Base-by-base conservation (phyloP, 306 rosid species). In the Sechiopsis laciniata region DNA sequence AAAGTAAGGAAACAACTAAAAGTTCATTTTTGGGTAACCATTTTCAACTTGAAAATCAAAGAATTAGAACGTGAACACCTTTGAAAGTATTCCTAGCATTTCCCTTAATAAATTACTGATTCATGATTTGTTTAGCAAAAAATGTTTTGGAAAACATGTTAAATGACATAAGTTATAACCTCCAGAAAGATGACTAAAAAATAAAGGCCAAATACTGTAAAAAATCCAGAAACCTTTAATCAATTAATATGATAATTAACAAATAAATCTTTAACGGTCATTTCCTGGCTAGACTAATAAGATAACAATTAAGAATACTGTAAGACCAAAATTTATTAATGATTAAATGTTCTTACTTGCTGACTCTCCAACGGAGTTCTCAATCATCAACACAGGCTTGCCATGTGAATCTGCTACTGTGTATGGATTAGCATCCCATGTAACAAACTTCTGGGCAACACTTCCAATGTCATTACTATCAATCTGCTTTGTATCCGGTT, bases 401-500 rank as follows among this genome's bases (percentile, higher is more conserved):
- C 90, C 83, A 75, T 82, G 87, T 45, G 90, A 82, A 80, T 86
- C 87, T 76, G 82, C 89, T 72, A 79, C 79, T 70, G 91, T 87
- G 82, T 68, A 86, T 24, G 94, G 83, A 58, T 90, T 90, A 40
- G 73, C 83, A 67, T 86, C 94, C 96, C 97, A 93, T 75, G 74
- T 83, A 75, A 80, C 84, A 82, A 80, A 81, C 79, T 86, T 90
- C 60, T 84, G 90, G 50, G 85, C 89, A 50, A 76, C 88, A 71
- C 77, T 80, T 72, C 80, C 97, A 83, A 78, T 77, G 84, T 82
- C 97, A 80, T 70, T 82, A 80, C 84, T 82, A 85, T 89, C 96
- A 10, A 94, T 90, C 79, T 79, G 84, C 80, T 94, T 94, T 1
- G 98, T 94, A 82, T 94, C 96, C 7, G 98, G 96, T 63, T 94